phyloP scores from a whole-genome alignment of 352 stramenopile genomes.

The Pythium brassicae region DNA sequence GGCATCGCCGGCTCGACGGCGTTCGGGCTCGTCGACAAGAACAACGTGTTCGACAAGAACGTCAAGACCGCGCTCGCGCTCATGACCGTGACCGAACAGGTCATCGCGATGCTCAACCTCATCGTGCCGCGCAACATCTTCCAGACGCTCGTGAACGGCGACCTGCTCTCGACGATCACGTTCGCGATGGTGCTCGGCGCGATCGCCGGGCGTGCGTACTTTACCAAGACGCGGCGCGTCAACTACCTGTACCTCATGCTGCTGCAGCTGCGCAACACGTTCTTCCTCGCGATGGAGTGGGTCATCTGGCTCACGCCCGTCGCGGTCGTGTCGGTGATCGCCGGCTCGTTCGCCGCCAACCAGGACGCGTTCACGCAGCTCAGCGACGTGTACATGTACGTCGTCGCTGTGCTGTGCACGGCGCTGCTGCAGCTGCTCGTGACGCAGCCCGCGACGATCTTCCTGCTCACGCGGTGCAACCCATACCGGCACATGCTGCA shows the following conservation, averaged over 20 bases:
- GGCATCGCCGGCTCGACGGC: conserved; percentile 15
- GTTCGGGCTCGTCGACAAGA: conserved; percentile 46
- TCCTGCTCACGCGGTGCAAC: conserved; percentile 57
- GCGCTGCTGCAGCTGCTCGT: conserved; percentile 40
- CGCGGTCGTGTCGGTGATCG: conserved; percentile 63
- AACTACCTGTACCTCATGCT: conserved; percentile 69
- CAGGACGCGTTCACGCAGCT: conserved; percentile 33
- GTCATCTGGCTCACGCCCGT: conserved; percentile 62
- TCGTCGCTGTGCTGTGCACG: conserved; percentile 34
- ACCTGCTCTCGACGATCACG: conserved; percentile 59
- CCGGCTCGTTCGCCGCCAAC: conserved; percentile 53
- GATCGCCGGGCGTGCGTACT: conserved; percentile 50
- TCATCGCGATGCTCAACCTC: conserved; percentile 51
- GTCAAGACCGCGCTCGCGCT: conserved; percentile 31
- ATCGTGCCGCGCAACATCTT: conserved; percentile 72
- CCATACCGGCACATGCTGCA: conserved; percentile 63
- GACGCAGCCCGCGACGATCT: conserved; percentile 56
- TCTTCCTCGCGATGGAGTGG: conserved; percentile 69
- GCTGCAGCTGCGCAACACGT: conserved; percentile 64
- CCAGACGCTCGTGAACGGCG: conserved; percentile 31
- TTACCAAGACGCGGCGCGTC: conserved; percentile 45
- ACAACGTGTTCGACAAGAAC: conserved; percentile 47
- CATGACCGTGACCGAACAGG: conserved; percentile 52
- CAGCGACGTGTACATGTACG: conserved; percentile 46
- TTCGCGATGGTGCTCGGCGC: conserved; percentile 68